Evolutionary conservation across 2,329 filamentous ascomycete species (phyloP), one percentile per base, ranked within the genome.

Genomic region (Botryotinia convoluta): DNA sequence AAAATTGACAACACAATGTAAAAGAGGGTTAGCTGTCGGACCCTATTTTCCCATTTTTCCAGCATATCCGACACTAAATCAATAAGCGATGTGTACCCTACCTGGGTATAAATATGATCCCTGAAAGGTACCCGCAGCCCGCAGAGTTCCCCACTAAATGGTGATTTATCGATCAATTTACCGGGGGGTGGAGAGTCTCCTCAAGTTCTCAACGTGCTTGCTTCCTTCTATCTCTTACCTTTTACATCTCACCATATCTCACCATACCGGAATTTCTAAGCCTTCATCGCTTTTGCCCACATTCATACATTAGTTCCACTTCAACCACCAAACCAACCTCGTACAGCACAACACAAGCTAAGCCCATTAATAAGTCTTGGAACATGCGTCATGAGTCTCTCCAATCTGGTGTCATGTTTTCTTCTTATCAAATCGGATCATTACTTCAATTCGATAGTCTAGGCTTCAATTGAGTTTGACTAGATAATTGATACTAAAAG

Each of bases 371-470:
- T 48, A 35, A 39, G 48, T 54, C 20, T 71, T 64, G 45, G 69
- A 63, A 54, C n/a, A 64, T 64, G 45, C 44, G 42, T 63, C 60
- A 64, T 72, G 48, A 35, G 10, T 26, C n/a, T 61, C 39, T 44
- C 16, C 20, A 22, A 10, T 20, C n/a, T 44, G 48, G 37, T 57
- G 35, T 26, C n/a, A 67, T 48, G 20, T 48, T 29, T 54, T 29
- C 51, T 57, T 63, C 9, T 42, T n/a, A 59, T 37, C 35, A 35
- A 35, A 67, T 72, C 70, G 37, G 35, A 67, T 44, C 42, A 72
- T 67, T 39, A 18, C 63, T 39, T 10, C 7, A 3, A 45, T 67
- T 35, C 60, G 42, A 67, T 59, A 16, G 9, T 42, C 16, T 48
- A 48, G 16, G 51, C 39, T 39, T 48, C 45, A 37, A 60, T 59